Evolutionary conservation across 148 eudicot species (phyloP), one percentile per base, ranked within the genome.

Genomic region (Silene conica): DNA sequence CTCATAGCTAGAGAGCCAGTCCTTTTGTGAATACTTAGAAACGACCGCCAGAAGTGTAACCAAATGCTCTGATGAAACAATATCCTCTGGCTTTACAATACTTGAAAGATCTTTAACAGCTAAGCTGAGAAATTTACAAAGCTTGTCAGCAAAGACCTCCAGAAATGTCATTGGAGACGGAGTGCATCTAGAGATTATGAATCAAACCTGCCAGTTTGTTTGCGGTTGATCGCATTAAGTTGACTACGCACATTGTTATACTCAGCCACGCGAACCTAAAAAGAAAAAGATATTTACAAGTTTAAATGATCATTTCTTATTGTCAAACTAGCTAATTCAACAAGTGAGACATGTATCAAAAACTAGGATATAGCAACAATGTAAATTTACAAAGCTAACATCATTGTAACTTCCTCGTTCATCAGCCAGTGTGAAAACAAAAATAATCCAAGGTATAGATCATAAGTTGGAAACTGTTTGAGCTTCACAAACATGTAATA

Each of bases 1-100:
- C 87, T 96, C 96, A 64, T 92, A 96, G 86, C 96, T 85, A 69
- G 97, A 86, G 78, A 96, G 74, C 99, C 99, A 96, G 72, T 92
- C 99, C 71, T 90, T 95, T 84, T 95, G 96, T 19, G 99, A 95
- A 76, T 90, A 92, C 83, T 92, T 96, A 43, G 94, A 69, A 80
- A 96, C 91, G 83, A 96, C 82, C 60, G 97, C 94, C 78, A 96
- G 85, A 54, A 92, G 96, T 59, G 99, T 96, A 72, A 87, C 88
- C 73, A 92, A 79, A 69, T 96, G 99, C 84, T 96, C 99, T n/a
- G 99, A 82, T 52, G 77, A 50, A 80, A 92, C 60, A 52, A 96
- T 76, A 72, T 92, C 99, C 63, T 90, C 83, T 58, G 96, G 96
- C 87, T 90, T 96, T 63, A 96, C 99, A 80, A 92, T 78, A 82